These are phyloP conservation scores for Strobilomyces echinocephalus DNA, from an alignment of 768 basidiomycete species.

Conservation along the genomic window DNA sequence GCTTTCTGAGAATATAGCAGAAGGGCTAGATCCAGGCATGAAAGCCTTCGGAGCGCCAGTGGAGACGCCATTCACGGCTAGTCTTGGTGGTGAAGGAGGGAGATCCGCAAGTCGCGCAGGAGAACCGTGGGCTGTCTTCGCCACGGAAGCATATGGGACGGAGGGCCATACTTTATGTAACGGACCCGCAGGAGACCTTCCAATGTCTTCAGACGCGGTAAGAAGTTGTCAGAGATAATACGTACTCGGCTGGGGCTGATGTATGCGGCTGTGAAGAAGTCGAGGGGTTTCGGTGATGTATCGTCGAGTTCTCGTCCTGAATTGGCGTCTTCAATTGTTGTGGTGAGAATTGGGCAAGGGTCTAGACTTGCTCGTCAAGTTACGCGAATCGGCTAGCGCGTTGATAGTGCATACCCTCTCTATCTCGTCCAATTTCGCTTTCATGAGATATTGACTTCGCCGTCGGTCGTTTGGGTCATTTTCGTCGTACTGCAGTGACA, in stretches of 20 bases:
- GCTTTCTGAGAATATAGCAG: constrained; percentile 39
- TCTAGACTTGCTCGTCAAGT: constrained; percentile 34
- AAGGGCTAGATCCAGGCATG: constrained; percentile 19
- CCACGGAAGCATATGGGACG: constrained; percentile 39
- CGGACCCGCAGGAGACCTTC: constrained; percentile 9
- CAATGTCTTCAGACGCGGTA: constrained; percentile 7
- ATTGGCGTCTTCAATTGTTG: constrained; percentile 30
- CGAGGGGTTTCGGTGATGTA: constrained; percentile 18
- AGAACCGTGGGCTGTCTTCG: constrained; percentile 16
- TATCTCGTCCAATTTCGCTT: constrained; percentile 72
- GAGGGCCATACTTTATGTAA: constrained; percentile 38
- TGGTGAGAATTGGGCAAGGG: constrained; percentile 65
- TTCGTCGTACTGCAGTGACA: constrained; percentile 50
- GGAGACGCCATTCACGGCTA: constrained; percentile 67
- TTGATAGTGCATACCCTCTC: constrained; percentile 49
- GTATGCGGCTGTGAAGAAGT: constrained; percentile 9
- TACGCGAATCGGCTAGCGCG: background rate
- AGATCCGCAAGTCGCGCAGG: constrained; percentile 21
- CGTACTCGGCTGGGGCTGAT: constrained; percentile 18
- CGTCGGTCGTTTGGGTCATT: constrained; percentile 71
- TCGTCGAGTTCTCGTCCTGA: constrained; percentile 20
- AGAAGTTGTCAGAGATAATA: constrained; percentile 7
- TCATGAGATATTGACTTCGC: constrained; percentile 71
- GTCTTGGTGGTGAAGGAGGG: constrained; percentile 53
- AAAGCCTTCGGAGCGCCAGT: constrained; percentile 54